A percentile compares a stretch with the other conserved stretches of the same genome.
Conservation (phyloP, 1,284 basidiomycete species). For the Irpex lacteus region DNA sequence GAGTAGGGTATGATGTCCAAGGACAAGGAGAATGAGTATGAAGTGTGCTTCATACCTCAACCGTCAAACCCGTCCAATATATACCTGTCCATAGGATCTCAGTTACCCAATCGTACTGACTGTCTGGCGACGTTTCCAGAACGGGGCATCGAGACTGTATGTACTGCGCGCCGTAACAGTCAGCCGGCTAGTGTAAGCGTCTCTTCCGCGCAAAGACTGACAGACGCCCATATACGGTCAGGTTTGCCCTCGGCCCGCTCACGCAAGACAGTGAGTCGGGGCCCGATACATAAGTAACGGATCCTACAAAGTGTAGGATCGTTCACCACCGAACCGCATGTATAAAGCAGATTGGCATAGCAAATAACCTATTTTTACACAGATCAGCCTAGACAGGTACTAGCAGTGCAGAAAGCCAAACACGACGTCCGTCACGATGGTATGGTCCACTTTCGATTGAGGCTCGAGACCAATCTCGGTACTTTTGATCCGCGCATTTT, state of each 20-base stretch:
- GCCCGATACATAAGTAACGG: no score
- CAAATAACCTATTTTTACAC: no score
- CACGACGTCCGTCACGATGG: no score
- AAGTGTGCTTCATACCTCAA: neutral
- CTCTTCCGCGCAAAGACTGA: neutral
- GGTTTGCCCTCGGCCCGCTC: neutral
- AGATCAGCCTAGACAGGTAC: no score
- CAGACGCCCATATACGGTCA: neutral
- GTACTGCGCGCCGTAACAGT: neutral
- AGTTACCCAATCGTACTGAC: neutral
- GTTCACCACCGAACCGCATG: no score
- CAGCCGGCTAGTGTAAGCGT: neutral
- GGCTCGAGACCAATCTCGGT: no score
- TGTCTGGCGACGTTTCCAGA: neutral
- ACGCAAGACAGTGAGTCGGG: no score
- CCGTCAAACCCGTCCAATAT: neutral
- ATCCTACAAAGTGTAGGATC: no score
- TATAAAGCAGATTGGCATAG: no score
- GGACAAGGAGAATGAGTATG: neutral
- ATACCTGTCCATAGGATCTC: neutral
- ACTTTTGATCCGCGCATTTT: conserved; percentile 4
- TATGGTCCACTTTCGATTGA: no score
- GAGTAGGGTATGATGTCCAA: neutral
- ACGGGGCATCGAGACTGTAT: neutral
- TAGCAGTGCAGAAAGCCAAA: no score